Evolutionary conservation across 2,329 filamentous ascomycete species (phyloP).

Genomic region (Harringtonia lauricola): DNA sequence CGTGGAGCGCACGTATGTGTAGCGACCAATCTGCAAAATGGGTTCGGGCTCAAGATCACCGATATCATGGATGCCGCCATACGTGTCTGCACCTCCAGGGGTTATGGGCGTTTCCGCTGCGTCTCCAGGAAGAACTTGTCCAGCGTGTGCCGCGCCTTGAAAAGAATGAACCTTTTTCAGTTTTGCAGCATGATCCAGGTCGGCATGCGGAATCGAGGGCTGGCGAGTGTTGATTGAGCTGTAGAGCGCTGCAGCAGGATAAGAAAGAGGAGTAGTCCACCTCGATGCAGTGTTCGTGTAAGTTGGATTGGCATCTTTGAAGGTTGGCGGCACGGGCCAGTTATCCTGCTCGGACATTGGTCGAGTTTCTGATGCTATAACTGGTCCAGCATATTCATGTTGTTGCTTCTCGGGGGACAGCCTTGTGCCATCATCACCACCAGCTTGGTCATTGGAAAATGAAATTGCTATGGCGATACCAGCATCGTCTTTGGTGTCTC

Average conservation of each 20-base stretch:
- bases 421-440: no score
- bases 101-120: background rate
- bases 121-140: background rate
- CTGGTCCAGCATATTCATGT: no score
- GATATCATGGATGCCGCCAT: background rate
- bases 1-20: slow-evolving; percentile 15
- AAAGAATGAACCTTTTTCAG: slow-evolving; percentile 8
- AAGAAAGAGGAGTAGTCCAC: no score
- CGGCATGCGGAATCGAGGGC: slow-evolving; percentile 10
- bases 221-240: background rate
- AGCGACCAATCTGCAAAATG: slow-evolving; percentile 14
- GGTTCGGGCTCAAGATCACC: slow-evolving; percentile 10
- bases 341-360: no score
- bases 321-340: no score
- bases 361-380: no score
- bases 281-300: no score
- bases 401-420: no score
- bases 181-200: slow-evolving; percentile 13
- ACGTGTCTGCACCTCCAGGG: background rate
- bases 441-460: no score
- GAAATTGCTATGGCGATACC: background rate
- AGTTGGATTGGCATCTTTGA: no score
- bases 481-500: background rate
- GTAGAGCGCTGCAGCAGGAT: background rate
- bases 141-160: slow-evolving; percentile 1